Evolutionary conservation across 768 basidiomycete genomes (phyloP), one percentile per base, ranked within the genome.

Genomic region (Filobasidium floriforme): DNA sequence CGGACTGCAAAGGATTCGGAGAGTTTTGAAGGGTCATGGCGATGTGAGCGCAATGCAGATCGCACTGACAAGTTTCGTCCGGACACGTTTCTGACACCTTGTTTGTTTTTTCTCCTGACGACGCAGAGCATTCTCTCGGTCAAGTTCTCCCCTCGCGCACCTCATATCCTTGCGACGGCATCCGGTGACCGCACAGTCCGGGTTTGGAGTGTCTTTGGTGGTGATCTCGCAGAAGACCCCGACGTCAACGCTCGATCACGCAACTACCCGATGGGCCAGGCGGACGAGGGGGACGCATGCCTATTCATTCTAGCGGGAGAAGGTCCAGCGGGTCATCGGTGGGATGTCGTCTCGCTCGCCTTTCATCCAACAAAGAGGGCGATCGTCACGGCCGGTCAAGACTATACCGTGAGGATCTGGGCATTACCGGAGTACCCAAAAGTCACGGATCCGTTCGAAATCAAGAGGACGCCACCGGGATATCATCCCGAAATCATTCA

Each of bases 191-290:
- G 67, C n/a, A 73, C 76, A 22, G 60, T 61, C 11, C 62, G 76
- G 24, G 66, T 77, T 12, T 77, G 76, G 76, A 74, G 73, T 60
- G 67, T 77, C 19, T 59, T 70, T 15, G 73, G 71, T 18, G 5
- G 46, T 2, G 70, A 71, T 11, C 26, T 63, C n/a, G 49, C 14
- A 24, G 43, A 40, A 12, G 12, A 49, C 12, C 46, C 46, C 3
- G 55, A n/a, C 6, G 4, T 18, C 26, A 3, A 26, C 24, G 5
- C 29, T 5, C 29, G 5, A 15, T 67, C 55, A 43, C 18, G 65
- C 26, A 68, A 71, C 43, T 73, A 61, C 61, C 70, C 72, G 12
- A 67, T 69, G 68, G 72, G 61, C 9, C 60, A 68, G 43, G 72
- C 72, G 40, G 72, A 73, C 59, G 70, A 73, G 52, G 72, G 72